A percentile compares a stretch with the other conserved stretches of the same genome.
phyloP scores from a whole-genome alignment of 306 rosid species.

The Prunus salicina region DNA sequence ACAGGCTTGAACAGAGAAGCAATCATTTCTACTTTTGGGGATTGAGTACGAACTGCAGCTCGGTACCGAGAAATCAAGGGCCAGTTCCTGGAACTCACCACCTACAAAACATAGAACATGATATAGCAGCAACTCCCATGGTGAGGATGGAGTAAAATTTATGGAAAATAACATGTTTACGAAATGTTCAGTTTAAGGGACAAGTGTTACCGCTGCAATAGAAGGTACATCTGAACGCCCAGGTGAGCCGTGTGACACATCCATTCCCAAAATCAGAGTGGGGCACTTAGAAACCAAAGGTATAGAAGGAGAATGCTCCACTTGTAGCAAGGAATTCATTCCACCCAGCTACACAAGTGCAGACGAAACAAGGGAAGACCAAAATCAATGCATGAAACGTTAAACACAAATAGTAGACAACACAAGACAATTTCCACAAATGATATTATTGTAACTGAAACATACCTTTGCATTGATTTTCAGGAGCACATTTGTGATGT shows the following conservation, averaged over 20 bases:
- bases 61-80: slow-evolving; percentile 80
- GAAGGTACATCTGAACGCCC: slow-evolving; percentile 39
- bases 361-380: neutral
- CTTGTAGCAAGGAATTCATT: slow-evolving; percentile 32
- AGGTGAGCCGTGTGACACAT: slow-evolving; percentile 55
- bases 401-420: neutral
- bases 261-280: slow-evolving; percentile 52
- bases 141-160: neutral
- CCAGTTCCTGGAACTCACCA: slow-evolving; percentile 86
- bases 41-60: slow-evolving; percentile 83
- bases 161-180: neutral
- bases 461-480: slow-evolving; percentile 55
- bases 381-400: neutral
- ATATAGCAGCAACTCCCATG: neutral
- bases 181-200: neutral
- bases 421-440: neutral
- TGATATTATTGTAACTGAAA: neutral
- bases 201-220: slow-evolving; percentile 43
- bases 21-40: slow-evolving; percentile 78
- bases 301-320: slow-evolving; percentile 19
- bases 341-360: slow-evolving; percentile 40
- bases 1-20: slow-evolving; percentile 68
- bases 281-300: slow-evolving; percentile 32
- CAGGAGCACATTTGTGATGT: slow-evolving; percentile 43
- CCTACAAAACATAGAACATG: slow-evolving; percentile 34